These are phyloP conservation scores for Neocucurbitaria cava DNA, from an alignment of 2,329 filamentous ascomycete genomes.

Conservation along the genomic window DNA sequence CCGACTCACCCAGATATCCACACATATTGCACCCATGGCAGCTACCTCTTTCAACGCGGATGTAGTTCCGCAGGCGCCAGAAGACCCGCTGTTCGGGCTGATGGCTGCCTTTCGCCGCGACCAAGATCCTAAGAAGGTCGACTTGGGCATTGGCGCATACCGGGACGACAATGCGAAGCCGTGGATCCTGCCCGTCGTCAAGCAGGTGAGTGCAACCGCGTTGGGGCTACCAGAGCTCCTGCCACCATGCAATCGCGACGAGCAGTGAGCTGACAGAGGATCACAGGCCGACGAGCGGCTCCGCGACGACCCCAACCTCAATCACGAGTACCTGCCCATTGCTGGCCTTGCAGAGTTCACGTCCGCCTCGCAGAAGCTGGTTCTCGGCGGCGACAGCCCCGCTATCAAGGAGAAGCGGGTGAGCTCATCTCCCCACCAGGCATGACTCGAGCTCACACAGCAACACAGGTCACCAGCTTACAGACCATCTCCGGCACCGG, in stretches of 20 bases:
- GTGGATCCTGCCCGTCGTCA: constrained; percentile 95
- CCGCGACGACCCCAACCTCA: constrained; percentile 84
- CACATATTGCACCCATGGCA: constrained; percentile 71
- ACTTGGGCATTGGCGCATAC: constrained; percentile 95
- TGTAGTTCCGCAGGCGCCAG: constrained; percentile 85
- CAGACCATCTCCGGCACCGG: constrained; percentile 98
- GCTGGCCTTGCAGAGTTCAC: constrained; percentile 87
- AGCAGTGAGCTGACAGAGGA: constrained; percentile 23
- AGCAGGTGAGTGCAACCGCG: constrained; percentile 71
- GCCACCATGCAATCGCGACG: not conserved
- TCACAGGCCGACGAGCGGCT: constrained; percentile 86
- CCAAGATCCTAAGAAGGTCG: constrained; percentile 78
- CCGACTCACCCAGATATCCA: constrained; percentile 64
- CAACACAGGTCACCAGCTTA: constrained; percentile 68
- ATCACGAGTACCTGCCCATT: constrained; percentile 99
- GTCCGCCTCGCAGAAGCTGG: constrained; percentile 86
- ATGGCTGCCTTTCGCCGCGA: constrained; percentile 89
- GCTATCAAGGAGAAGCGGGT: constrained; percentile 84
- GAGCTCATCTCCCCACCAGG: constrained; percentile 33
- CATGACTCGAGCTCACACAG: constrained; percentile 37
- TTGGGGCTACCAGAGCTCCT: not conserved
- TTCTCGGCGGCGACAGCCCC: constrained; percentile 79
- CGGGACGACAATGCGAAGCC: constrained; percentile 94
- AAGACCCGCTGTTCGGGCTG: constrained; percentile 93
- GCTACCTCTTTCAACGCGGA: constrained; percentile 76